These are phyloP conservation scores for Globisporangium uncinulatum DNA, from an alignment of 352 stramenopile genomes.

Conservation along the genomic window DNA sequence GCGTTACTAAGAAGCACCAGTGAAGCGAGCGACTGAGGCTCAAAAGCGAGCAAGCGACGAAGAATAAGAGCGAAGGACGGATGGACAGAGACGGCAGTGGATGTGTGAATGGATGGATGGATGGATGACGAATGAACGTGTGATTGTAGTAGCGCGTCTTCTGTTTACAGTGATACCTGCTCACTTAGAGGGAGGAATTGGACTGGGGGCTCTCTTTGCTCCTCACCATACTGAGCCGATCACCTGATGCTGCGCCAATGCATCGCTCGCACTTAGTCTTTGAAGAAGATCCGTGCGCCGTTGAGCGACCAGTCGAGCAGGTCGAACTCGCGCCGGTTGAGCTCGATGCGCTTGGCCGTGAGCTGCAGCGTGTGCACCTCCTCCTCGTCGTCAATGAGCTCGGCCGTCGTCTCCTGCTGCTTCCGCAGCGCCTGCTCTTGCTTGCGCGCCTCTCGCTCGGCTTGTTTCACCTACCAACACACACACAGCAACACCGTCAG, in stretches of 20 bases:
- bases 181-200: no score
- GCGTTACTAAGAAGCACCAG: constrained; percentile 55
- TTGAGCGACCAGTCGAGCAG: constrained; percentile 90
- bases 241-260: no score
- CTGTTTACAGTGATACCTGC: neutral
- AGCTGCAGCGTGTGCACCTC: constrained; percentile 85
- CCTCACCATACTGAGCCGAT: neutral
- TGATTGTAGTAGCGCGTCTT: neutral
- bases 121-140: neutral
- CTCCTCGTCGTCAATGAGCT: constrained; percentile 84
- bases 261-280: constrained; percentile 38
- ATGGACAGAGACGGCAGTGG: neutral
- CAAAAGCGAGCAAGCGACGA: neutral
- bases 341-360: constrained; percentile 82
- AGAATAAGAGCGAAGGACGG: neutral
- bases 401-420: constrained; percentile 78
- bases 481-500: neutral
- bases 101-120: neutral
- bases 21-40: constrained; percentile 14
- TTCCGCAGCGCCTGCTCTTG: constrained; percentile 68
- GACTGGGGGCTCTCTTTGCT: no score
- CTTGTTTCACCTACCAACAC: constrained; percentile 57
- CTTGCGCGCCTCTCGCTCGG: constrained; percentile 71
- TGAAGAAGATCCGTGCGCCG: constrained; percentile 91
- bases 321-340: constrained; percentile 86